phyloP scores from a whole-genome alignment of 129 eudicot species.

The Artemisia tridentata region DNA sequence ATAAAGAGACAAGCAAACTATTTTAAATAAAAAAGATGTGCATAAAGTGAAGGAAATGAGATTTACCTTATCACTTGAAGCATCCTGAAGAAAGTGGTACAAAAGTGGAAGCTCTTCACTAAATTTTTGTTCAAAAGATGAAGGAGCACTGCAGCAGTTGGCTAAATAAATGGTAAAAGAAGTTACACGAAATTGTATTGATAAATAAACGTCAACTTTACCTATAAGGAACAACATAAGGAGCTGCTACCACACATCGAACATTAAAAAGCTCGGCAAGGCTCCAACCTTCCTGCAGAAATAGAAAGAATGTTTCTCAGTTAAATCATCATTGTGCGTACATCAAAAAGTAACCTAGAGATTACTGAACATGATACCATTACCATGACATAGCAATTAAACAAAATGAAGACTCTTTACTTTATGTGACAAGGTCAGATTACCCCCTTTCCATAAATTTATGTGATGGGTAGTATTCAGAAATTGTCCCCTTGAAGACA shows the following conservation, averaged over 20 bases:
- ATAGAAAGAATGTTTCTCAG: conserved; percentile 4
- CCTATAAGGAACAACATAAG: conserved; percentile 95
- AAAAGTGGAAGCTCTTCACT: conserved; percentile 67
- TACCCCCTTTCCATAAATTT: neutral
- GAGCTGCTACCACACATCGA: conserved; percentile 84
- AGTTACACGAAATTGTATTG: conserved; percentile 7
- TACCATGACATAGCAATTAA: neutral
- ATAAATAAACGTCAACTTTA: conserved; percentile 14
- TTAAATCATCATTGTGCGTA: conserved; percentile 13
- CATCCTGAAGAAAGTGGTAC: conserved; percentile 69
- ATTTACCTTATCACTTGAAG: conserved; percentile 62
- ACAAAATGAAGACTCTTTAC: conserved; percentile 8
- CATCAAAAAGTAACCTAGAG: conserved; percentile 5
- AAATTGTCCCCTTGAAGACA: no score
- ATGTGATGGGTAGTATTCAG: no score
- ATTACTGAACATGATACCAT: neutral
- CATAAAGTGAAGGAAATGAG: conserved; percentile 6
- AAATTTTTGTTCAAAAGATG: conserved; percentile 78
- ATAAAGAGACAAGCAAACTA: neutral
- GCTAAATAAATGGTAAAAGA: conserved; percentile 4
- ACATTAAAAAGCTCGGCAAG: conserved; percentile 85
- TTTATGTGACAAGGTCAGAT: neutral
- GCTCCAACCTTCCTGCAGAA: conserved; percentile 96
- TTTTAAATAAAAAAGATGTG: neutral
- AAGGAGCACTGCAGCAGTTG: conserved; percentile 60